Conservation (phyloP, 106 monocot species). For the Chionographis japonica region DNA sequence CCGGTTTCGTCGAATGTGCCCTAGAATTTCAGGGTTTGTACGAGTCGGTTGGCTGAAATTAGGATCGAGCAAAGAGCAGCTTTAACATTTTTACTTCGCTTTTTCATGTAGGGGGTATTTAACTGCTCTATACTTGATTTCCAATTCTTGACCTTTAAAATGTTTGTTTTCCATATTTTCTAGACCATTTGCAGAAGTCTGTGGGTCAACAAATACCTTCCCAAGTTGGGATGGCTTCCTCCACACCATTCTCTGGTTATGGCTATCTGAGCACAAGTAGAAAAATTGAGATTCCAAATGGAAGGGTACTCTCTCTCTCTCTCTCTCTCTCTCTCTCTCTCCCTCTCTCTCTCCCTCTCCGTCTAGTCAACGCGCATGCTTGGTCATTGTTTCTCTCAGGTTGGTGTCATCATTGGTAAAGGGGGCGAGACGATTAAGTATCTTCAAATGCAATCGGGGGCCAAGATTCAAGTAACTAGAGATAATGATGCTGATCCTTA, state of each 20-base stretch:
- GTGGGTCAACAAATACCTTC: conserved; percentile 25
- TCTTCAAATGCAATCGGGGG: conserved; percentile 82
- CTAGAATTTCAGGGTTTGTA: too few species aligned
- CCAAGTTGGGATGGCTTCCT: conserved; percentile 14
- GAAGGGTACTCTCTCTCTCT: conserved; percentile 33
- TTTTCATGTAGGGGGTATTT: too few species aligned
- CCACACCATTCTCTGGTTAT: conserved; percentile 6
- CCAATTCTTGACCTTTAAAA: background rate
- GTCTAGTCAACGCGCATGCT: background rate
- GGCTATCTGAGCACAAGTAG: conserved; percentile 60
- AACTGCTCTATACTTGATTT: too few species aligned
- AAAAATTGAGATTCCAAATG: conserved; percentile 88
- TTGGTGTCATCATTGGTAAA: conserved; percentile 94
- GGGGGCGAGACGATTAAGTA: conserved; percentile 85
- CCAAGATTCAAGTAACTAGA: conserved; percentile 84
- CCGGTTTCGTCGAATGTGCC: too few species aligned
- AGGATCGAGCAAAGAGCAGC: too few species aligned
- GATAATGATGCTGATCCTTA: conserved; percentile 70
- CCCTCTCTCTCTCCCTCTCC: background rate
- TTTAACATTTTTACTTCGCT: too few species aligned
- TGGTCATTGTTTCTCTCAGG: conserved; percentile 24
- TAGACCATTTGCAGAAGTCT: conserved; percentile 40
- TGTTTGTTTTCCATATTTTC: background rate
- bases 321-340: background rate
- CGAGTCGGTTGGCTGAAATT: too few species aligned